Evolutionary conservation across 1,284 basidiomycete genomes (phyloP).

Genomic region (Trichosporon asahii): DNA sequence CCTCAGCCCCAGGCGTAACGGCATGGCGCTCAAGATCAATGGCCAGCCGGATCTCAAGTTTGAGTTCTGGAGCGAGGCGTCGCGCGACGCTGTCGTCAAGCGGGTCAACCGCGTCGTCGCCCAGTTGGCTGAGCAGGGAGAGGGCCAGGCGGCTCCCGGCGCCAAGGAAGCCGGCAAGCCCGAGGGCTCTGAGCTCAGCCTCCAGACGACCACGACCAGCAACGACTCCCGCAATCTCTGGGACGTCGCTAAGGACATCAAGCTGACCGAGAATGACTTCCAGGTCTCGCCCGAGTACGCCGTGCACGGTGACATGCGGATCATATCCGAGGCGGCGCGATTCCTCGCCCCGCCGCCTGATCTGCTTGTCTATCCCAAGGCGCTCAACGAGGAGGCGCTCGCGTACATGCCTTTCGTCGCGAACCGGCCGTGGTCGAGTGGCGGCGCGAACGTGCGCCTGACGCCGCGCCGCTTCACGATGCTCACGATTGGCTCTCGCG

Average conservation of each 20-base stretch:
- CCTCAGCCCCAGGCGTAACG: slow-evolving; percentile 48
- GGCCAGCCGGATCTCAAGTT: slow-evolving; percentile 58
- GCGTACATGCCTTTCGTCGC: slow-evolving; percentile 49
- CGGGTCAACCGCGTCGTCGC: slow-evolving; percentile 28
- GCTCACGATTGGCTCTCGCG: slow-evolving; percentile 67
- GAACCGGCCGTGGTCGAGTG: slow-evolving; percentile 33
- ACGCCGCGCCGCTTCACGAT: slow-evolving; percentile 45
- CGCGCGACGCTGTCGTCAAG: slow-evolving; percentile 55
- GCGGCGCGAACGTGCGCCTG: slow-evolving; percentile 26
- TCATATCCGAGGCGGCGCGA: slow-evolving; percentile 32
- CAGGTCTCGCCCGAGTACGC: slow-evolving; percentile 19
- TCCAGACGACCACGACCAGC: neutral
- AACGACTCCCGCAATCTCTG: neutral
- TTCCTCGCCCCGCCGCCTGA: slow-evolving; percentile 39
- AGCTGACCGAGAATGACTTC: slow-evolving; percentile 8
- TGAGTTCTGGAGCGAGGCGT: slow-evolving; percentile 55
- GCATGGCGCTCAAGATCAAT: slow-evolving; percentile 56
- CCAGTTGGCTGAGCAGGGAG: slow-evolving; percentile 13
- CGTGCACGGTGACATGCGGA: neutral
- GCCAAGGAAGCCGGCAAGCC: neutral
- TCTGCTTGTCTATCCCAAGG: slow-evolving; percentile 26
- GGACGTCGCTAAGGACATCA: slow-evolving; percentile 1
- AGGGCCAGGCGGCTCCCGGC: neutral
- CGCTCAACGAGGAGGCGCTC: slow-evolving; percentile 39
- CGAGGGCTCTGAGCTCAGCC: neutral